Conservation (phyloP, 2,329 filamentous ascomycete genomes). For the Clonostachys sp. region DNA sequence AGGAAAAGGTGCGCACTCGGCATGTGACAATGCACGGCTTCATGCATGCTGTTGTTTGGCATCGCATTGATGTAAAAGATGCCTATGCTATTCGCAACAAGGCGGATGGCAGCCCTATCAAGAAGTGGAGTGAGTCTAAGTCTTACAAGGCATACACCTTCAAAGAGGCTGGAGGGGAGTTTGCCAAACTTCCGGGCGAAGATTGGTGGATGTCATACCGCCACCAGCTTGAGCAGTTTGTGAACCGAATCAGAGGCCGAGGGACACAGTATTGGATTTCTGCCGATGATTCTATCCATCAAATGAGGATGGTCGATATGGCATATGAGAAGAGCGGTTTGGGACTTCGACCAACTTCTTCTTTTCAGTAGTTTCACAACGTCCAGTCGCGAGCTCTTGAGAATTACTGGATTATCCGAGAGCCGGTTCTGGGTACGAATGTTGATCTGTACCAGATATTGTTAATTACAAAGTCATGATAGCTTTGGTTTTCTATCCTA, state of each 20-base stretch:
- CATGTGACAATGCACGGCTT: slow-evolving; percentile 19
- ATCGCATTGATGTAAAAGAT: slow-evolving; percentile 29
- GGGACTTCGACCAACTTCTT: slow-evolving; percentile 6
- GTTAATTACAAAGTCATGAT: too few relatives aligned
- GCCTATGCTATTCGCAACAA: slow-evolving; percentile 18
- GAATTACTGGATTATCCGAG: too few relatives aligned
- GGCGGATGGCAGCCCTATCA: slow-evolving; percentile 8
- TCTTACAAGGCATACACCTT: slow-evolving; percentile 26
- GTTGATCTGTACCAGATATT: too few relatives aligned
- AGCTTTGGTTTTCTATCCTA: too few relatives aligned
- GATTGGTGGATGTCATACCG: slow-evolving; percentile 37
- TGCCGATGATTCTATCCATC: slow-evolving; percentile 32
- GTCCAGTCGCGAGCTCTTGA: too few relatives aligned
- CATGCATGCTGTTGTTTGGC: slow-evolving; percentile 17
- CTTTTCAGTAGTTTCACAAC: neutral
- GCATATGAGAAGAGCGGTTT: slow-evolving; percentile 31
- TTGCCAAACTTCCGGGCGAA: slow-evolving; percentile 19
- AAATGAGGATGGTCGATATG: slow-evolving; percentile 41
- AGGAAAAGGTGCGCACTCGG: slow-evolving; percentile 15
- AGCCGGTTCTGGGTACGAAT: too few relatives aligned
- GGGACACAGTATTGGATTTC: slow-evolving; percentile 31
- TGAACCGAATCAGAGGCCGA: slow-evolving; percentile 33
- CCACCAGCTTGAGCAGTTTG: slow-evolving; percentile 42
- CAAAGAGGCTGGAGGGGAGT: slow-evolving; percentile 19
- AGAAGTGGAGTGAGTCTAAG: slow-evolving; percentile 14